Evolutionary conservation across 2,329 filamentous ascomycete species (phyloP), one percentile per base, ranked within the genome.

Genomic region (Beauveria sp.): DNA sequence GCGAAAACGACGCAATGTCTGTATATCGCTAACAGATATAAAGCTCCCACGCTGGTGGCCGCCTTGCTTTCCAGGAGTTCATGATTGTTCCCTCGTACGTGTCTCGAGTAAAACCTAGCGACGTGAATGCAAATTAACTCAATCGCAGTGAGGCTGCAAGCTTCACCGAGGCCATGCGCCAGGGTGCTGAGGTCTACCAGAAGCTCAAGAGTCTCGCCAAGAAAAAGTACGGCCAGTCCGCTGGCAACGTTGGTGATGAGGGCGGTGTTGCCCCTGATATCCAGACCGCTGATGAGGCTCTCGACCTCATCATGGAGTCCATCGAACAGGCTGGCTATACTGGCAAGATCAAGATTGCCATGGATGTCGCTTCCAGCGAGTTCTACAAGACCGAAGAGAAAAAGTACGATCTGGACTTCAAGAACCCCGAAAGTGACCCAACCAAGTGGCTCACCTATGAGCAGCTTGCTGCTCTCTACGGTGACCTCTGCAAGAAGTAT

Each of bases 401-500:
- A 90, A 98, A 98, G 86, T 99, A 99, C 86, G 95, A 99, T 76
- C 86, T 99, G 67, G 95, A 98, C 88, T 99, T 98, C 91, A 98
- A 99, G 91, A 99, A 99, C 87, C 93, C 95, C 73, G 89, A 98
- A 67, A 95, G 89, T 77, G 95, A 99, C 83, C 85, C 87, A 74
- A 85, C 80, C 83, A 98, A 99, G 87, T 98, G 95, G 95, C 84
- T 99, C 83, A 96, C 91, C 70, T 98, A 98, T 81, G 91, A 98
- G 85, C 84, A 99, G 82, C 89, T 99, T 66, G 93, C 95, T 74
- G 87, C 89, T 73, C 81, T 96, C 72, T 98, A 99, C 88, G 86
- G 90, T 77, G 82, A 87, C 52, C 87, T 99, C 65, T 84, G 85
- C 75, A 85, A 87, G 85, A 97, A 96, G 83, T 99, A 99, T 84